Conservation (phyloP, 1,284 basidiomycete species). For the Melampsora americana region DNA sequence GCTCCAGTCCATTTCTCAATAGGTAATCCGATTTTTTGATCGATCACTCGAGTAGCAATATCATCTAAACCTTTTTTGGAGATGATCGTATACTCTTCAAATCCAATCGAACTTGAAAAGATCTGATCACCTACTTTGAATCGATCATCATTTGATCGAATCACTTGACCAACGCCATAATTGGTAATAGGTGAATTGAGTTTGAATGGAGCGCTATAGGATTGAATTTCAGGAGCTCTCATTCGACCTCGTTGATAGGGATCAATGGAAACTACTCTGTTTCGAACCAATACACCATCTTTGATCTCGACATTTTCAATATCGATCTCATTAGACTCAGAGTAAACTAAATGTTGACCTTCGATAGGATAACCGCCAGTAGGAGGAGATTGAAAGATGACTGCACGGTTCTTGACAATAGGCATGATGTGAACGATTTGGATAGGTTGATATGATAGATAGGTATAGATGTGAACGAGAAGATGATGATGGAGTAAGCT, state of each 20-base stretch:
- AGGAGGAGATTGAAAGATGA: neutral
- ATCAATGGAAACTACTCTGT: conserved; percentile 44
- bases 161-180: neutral
- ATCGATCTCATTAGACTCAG: conserved; percentile 31
- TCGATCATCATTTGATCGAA: neutral
- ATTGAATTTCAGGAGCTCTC: neutral
- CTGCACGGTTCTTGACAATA: neutral
- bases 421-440: neutral
- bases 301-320: conserved; percentile 39
- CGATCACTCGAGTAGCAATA: neutral
- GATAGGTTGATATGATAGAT: too few species aligned
- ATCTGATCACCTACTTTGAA: conserved; percentile 1
- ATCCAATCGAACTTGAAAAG: neutral
- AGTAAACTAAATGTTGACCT: conserved; percentile 6
- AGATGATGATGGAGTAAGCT: neutral
- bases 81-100: neutral
- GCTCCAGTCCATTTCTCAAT: conserved; percentile 47
- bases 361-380: neutral
- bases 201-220: neutral
- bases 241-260: conserved; percentile 45
- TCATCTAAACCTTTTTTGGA: conserved; percentile 1
- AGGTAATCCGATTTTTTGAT: neutral
- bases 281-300: conserved; percentile 28
- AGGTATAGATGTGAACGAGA: neutral
- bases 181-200: conserved; percentile 9